A percentile compares a stretch with the other conserved stretches of the same genome.
Evolutionary conservation across 768 basidiomycete species (phyloP).

Genomic region (Hypsizygus marmoreus): DNA sequence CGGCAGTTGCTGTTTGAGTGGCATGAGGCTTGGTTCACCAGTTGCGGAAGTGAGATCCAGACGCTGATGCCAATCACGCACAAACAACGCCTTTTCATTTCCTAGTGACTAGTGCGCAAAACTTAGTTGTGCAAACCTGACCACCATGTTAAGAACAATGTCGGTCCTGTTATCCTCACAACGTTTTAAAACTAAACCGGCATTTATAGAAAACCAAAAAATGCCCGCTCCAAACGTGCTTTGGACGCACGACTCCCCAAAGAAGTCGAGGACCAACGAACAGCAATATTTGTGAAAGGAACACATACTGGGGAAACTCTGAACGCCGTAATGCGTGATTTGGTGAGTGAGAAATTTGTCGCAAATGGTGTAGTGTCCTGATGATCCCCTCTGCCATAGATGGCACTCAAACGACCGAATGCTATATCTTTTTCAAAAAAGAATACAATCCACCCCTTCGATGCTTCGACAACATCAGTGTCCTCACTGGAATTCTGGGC

Average conservation of each 20-base stretch:
- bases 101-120: no score
- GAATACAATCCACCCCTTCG: conserved; percentile 89
- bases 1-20: no score
- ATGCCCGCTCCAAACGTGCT: conserved; percentile 91
- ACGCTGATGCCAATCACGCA: no score
- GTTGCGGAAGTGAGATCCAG: no score
- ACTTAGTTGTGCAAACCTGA: no score
- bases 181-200: no score
- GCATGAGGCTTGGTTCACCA: no score
- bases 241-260: conserved; percentile 86
- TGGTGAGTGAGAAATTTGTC: conserved; percentile 54
- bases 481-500: conserved; percentile 91
- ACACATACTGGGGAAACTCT: conserved; percentile 83
- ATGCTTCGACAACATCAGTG: conserved; percentile 53
- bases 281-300: conserved; percentile 88
- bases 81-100: no score
- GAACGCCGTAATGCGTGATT: conserved; percentile 81
- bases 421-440: conserved; percentile 94
- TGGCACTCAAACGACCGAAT: conserved; percentile 90
- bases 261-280: conserved; percentile 85
- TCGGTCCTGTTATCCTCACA: no score
- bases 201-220: conserved; percentile 91
- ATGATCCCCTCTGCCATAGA: conserved; percentile 47
- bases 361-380: background rate
- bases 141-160: no score